Base-by-base conservation (phyloP, 192 early-diverging fungal species). In the Coemansia guatemalensis region DNA sequence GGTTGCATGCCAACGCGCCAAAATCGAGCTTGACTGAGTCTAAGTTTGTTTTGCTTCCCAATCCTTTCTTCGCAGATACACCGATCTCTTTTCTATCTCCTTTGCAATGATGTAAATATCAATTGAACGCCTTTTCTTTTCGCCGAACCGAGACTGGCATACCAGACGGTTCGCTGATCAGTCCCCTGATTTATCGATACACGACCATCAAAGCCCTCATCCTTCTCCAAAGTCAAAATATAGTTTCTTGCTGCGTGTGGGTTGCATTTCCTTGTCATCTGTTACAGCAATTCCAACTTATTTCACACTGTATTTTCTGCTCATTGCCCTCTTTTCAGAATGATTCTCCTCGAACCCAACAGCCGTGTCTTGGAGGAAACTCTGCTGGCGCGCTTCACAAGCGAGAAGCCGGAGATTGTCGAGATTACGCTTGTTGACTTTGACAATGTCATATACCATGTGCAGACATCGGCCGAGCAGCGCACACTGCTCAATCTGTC, bases 361-460 rank as follows among this genome's bases (percentile, higher is more conserved):
- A 84, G 78, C 66, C 78, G 61, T 51, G 83, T 87, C 55, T 68
- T 89, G 6, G 85, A 89, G 41, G 85, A 89, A 52, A 85, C 88
- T 11, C 79, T 89, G 33, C 53, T 84, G 47, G 67, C 83, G 33
- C 84, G 84, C 39, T 87, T 89, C 68, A 79, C 35, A 64, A 86
- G 85, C 63, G 86, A 87, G 51, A 89, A 92, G 72, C 80, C 79
- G 8, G 90, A 91, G 51, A 65, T 82, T 8, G 69, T 93, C 14
- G 85, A 90, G 68, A 86, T 95, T 67, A 91, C 84, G 35, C 83
- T 96, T 52, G 94, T 94, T 29, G 97, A 99, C 77, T 98, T 99
- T 83, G 97, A 99, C 84, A 95, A 95, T 52, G 96, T 98, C 23
- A 78, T 85, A 14, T 99, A 96, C 84, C 85, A 84, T 58, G 64